These are phyloP conservation scores for Cichorium intybus DNA, from an alignment of 140 eudicot genomes.

Conservation along the genomic window DNA sequence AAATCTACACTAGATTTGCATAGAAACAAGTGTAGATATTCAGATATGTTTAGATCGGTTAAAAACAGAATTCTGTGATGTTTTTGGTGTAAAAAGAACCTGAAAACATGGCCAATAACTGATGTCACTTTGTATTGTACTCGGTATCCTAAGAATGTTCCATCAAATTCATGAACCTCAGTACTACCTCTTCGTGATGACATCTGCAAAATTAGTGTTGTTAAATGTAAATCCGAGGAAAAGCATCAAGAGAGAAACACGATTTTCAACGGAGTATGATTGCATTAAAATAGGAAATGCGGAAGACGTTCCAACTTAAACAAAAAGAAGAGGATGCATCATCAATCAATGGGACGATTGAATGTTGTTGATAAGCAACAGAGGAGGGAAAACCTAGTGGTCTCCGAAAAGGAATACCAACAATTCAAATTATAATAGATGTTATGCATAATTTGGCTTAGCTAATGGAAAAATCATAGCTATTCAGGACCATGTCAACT, in stretches of 20 bases:
- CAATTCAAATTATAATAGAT: background rate
- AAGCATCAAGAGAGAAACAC: background rate
- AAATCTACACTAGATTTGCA: constrained; percentile 77
- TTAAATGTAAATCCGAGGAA: constrained; percentile 7
- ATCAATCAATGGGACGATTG: background rate
- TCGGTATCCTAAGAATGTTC: constrained; percentile 55
- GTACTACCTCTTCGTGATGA: constrained; percentile 85
- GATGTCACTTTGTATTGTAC: constrained; percentile 81
- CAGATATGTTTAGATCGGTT: constrained; percentile 2
- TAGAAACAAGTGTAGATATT: constrained; percentile 18
- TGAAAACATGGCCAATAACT: constrained; percentile 96
- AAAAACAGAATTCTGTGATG: background rate
- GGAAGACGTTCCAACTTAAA: background rate
- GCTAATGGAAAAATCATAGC: background rate
- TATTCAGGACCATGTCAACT: background rate
- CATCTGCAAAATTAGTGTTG: constrained; percentile 54
- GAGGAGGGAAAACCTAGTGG: too few relatives aligned
- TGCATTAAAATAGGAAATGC: constrained; percentile 1
- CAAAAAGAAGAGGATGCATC: background rate
- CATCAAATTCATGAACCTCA: constrained; percentile 95
- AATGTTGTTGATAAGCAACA: too few relatives aligned
- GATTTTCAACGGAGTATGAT: constrained; percentile 11
- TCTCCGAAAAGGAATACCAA: too few relatives aligned
- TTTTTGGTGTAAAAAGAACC: constrained; percentile 42
- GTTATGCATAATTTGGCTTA: background rate